Percentiles rank a stretch among this genome's conserved stretches.
These are phyloP conservation scores for Fonsecaea monophora DNA, from an alignment of 2,329 filamentous ascomycete genomes.

Conservation along the genomic window DNA sequence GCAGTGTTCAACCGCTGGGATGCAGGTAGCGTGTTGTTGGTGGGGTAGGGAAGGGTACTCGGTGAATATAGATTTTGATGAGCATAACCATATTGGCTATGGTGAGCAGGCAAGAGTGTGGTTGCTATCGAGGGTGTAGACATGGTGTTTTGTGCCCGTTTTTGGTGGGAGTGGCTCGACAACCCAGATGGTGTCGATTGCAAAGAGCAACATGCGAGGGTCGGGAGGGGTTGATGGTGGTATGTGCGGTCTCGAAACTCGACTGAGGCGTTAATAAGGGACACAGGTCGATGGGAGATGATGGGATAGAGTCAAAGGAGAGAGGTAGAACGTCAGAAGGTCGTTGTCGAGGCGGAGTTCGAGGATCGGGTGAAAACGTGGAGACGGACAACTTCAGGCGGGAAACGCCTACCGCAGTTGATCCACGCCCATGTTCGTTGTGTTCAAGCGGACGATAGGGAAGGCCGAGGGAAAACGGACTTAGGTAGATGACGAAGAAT, in stretches of 20 bases:
- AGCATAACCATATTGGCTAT: slow-evolving; percentile 69
- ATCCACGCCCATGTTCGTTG: slow-evolving; percentile 17
- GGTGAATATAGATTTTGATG: slow-evolving; percentile 63
- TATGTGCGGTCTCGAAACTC: slow-evolving; percentile 3
- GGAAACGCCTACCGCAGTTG: slow-evolving; percentile 23
- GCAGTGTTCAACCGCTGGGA: slow-evolving; percentile 52
- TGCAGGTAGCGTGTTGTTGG: slow-evolving; percentile 52
- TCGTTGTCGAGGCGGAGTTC: slow-evolving; percentile 25
- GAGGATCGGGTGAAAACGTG: slow-evolving; percentile 32
- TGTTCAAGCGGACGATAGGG: slow-evolving; percentile 9
- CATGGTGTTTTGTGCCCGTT: slow-evolving; percentile 58
- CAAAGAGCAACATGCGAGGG: slow-evolving; percentile 32
- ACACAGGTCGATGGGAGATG: not conserved
- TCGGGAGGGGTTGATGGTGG: slow-evolving; percentile 2
- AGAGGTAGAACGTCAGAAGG: slow-evolving; percentile 13
- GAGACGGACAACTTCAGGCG: slow-evolving; percentile 29
- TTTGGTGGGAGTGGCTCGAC: slow-evolving; percentile 31
- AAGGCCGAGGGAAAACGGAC: slow-evolving; percentile 3
- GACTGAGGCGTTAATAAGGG: slow-evolving; percentile 7
- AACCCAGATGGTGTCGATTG: slow-evolving; percentile 29
- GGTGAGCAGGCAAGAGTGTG: slow-evolving; percentile 73
- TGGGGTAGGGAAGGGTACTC: slow-evolving; percentile 56
- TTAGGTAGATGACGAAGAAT: slow-evolving; percentile 16
- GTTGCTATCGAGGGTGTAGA: slow-evolving; percentile 82
- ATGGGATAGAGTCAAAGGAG: not conserved